phyloP scores from a whole-genome alignment of 192 early-diverging fungal species.

The Entomortierella lignicola region DNA sequence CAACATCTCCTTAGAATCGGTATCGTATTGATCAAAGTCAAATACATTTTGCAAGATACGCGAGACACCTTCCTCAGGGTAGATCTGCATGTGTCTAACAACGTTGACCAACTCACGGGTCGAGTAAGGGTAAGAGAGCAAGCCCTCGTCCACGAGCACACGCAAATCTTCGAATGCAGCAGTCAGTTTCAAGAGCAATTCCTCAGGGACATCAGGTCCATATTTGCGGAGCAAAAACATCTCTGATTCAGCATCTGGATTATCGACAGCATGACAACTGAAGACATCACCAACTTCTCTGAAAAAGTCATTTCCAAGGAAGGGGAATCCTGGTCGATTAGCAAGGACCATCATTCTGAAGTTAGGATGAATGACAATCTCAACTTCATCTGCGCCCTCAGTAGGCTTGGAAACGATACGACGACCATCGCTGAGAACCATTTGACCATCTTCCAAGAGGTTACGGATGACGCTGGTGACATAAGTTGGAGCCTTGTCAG shows the following conservation, averaged over 20 bases:
- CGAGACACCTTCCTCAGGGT: conserved; percentile 75
- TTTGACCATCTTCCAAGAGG: conserved; percentile 81
- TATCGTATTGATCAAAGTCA: conserved; percentile 84
- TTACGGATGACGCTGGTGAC: conserved; percentile 81
- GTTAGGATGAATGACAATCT: conserved; percentile 69
- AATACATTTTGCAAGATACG: conserved; percentile 82
- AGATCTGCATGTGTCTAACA: conserved; percentile 80
- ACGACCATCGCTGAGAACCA: conserved; percentile 81
- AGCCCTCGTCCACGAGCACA: conserved; percentile 75
- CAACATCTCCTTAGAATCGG: conserved; percentile 73
- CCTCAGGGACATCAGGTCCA: conserved; percentile 77
- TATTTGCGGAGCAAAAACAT: conserved; percentile 76
- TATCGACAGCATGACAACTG: conserved; percentile 78
- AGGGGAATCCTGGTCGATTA: conserved; percentile 81
- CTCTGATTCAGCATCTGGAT: conserved; percentile 82
- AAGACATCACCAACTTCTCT: conserved; percentile 84
- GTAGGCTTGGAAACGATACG: conserved; percentile 69
- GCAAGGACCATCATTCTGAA: conserved; percentile 90
- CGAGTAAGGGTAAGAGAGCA: conserved; percentile 86
- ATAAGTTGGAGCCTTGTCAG: conserved; percentile 85
- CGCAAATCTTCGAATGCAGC: conserved; percentile 79
- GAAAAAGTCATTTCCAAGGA: conserved; percentile 88
- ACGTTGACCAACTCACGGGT: conserved; percentile 84
- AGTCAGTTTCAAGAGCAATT: conserved; percentile 72
- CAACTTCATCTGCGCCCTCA: conserved; percentile 52